Base-by-base conservation (phyloP, 805 yeast species). In the Candida qinlingensis region DNA sequence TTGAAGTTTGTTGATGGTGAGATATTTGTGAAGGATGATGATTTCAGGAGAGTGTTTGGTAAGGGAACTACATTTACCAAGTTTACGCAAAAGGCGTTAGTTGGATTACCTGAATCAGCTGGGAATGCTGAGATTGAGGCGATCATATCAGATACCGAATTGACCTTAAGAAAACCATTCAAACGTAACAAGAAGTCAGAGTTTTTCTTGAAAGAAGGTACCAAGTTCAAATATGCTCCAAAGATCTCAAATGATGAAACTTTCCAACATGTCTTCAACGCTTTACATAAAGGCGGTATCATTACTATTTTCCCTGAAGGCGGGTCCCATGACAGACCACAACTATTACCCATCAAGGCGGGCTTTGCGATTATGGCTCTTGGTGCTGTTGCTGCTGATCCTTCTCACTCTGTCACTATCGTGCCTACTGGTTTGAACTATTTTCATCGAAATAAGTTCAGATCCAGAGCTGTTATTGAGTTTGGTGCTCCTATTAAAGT, bases 361-460 rank as follows among this genome's bases (percentile, higher is more conserved):
- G 99, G 99, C 43, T 97, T 92, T 28, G 97, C 97, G 1, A 85
- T 92, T 48, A 92, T 92, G 98, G 98, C 98, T 0, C 71, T 92
- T 19, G 98, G 97, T 12, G 96, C 98, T 0, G 79, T 87, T 73
- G 88, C 85, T 26, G 77, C 81, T 41, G 79, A 85, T 54, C 90
- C 94, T 0, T 71, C 74, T 30, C 80, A 89, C 64, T 78, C 85
- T 45, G 87, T 92, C 4, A 80, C 83, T 50, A 87, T 94, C 51
- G 95, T 92, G 11, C 98, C 97, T 4, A 87, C 95, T 59, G 99
- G 99, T 12, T 80, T 92, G 86, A 91, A 91, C 69, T 92, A 92
- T 68, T 92, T 92, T 76, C 95, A 88, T 63, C 87, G 97, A 31
- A 88, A 92, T 68, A 88, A 87, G 63, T 92, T 92, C 69, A 77